A percentile compares a stretch with the other conserved stretches of the same genome.
phyloP scores from a whole-genome alignment of 2,329 filamentous ascomycete genomes.

The Arachnomyces sp. region DNA sequence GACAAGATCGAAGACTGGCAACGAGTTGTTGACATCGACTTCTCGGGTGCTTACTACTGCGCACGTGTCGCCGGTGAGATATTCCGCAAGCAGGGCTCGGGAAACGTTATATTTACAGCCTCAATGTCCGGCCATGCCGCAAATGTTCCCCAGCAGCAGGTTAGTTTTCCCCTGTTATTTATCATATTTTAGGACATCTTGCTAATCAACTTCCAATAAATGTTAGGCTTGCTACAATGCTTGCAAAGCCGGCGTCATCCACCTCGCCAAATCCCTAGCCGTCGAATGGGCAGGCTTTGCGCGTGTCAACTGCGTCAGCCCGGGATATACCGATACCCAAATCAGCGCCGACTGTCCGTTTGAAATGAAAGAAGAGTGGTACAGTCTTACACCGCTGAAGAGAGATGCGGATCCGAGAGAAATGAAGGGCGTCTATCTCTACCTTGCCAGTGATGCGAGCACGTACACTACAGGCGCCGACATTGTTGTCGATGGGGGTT shows the following conservation, averaged over 20 bases:
- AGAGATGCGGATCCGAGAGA: constrained; percentile 61
- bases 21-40: constrained; percentile 71
- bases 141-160: constrained; percentile 56
- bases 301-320: constrained; percentile 60
- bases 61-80: constrained; percentile 81
- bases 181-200: constrained; percentile 24
- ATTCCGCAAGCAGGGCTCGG: constrained; percentile 59
- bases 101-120: constrained; percentile 60
- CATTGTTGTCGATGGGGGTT: constrained; percentile 64
- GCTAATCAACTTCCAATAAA: no score
- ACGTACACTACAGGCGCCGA: constrained; percentile 67
- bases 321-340: constrained; percentile 61
- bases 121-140: constrained; percentile 52
- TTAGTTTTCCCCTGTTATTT: no score
- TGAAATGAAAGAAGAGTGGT: constrained; percentile 45
- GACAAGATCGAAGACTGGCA: constrained; percentile 64
- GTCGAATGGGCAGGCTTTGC: constrained; percentile 66
- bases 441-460: constrained; percentile 66
- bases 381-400: constrained; percentile 47
- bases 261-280: constrained; percentile 56
- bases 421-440: constrained; percentile 69
- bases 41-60: constrained; percentile 79
- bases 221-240: constrained; percentile 51
- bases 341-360: constrained; percentile 12
- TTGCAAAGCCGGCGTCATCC: constrained; percentile 60